These are phyloP conservation scores for Centaurea solstitialis DNA, from an alignment of 129 eudicot genomes.

Conservation along the genomic window DNA sequence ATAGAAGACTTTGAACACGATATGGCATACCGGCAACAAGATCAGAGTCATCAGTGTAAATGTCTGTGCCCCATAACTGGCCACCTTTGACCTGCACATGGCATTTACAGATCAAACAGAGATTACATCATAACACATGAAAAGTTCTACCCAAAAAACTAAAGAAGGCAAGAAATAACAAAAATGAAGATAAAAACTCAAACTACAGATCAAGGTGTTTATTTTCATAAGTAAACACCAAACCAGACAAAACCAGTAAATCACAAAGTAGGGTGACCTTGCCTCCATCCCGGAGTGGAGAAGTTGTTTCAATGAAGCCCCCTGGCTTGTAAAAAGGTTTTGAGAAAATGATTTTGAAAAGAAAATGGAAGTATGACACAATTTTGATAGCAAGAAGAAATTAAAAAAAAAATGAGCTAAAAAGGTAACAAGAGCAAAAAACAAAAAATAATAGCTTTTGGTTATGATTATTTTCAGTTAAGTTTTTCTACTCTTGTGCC, in stretches of 20 bases:
- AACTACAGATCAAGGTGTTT: background rate
- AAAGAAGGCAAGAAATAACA: background rate
- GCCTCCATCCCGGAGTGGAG: background rate
- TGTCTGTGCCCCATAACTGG: conserved; percentile 99
- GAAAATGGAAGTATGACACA: background rate
- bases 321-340: background rate
- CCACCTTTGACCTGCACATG: conserved; percentile 92
- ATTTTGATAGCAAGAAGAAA: background rate
- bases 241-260: background rate
- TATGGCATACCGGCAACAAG: conserved; percentile 85
- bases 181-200: background rate
- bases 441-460: background rate
- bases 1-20: background rate
- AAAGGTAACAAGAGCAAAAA: background rate
- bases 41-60: conserved; percentile 98
- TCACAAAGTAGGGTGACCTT: background rate
- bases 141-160: background rate
- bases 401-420: background rate
- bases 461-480: too few species aligned
- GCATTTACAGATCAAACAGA: conserved; percentile 9
- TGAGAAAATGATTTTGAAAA: background rate
- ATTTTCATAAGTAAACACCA: background rate
- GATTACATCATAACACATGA: background rate
- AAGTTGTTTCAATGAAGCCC: background rate
- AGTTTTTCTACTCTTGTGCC: background rate